phyloP scores from a whole-genome alignment of 768 basidiomycete species.

The Amyloporia xantha region DNA sequence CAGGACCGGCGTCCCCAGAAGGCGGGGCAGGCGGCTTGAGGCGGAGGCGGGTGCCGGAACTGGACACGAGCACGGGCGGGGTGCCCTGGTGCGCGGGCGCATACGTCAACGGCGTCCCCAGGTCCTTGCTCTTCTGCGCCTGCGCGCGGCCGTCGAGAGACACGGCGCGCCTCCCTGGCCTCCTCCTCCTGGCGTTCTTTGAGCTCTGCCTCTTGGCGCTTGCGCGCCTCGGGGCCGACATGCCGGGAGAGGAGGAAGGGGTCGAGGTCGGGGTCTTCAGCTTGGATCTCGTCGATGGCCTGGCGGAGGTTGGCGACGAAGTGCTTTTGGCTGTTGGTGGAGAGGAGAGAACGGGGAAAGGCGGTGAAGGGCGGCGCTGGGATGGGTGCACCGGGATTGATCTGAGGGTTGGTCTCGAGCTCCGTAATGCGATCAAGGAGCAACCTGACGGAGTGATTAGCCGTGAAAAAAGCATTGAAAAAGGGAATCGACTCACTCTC shows the following conservation, averaged over 20 bases:
- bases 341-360: slow-evolving; percentile 42
- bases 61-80: slow-evolving; percentile 32
- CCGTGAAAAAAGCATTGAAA: neutral
- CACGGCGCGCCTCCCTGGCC: slow-evolving; percentile 33
- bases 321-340: slow-evolving; percentile 34
- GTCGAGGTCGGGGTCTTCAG: slow-evolving; percentile 40
- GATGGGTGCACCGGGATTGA: slow-evolving; percentile 21
- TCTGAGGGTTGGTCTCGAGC: slow-evolving; percentile 38
- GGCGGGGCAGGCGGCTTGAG: slow-evolving; percentile 39
- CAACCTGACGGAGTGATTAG: slow-evolving; percentile 27
- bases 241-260: slow-evolving; percentile 41
- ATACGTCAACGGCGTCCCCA: slow-evolving; percentile 21
- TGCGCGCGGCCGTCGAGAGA: slow-evolving; percentile 26
- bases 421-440: slow-evolving; percentile 57
- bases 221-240: slow-evolving; percentile 37
- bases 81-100: slow-evolving; percentile 12
- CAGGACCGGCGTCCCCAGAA: slow-evolving; percentile 11
- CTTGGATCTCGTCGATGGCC: slow-evolving; percentile 38
- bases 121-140: slow-evolving; percentile 35
- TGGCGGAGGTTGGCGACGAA: slow-evolving; percentile 44
- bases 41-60: slow-evolving; percentile 42
- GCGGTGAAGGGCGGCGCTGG: slow-evolving; percentile 36
- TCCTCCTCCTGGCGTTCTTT: slow-evolving; percentile 39
- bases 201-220: slow-evolving; percentile 37
- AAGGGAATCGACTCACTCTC: slow-evolving; percentile 42